Evolutionary conservation across 768 basidiomycete genomes (phyloP), one percentile per base, ranked within the genome.

Genomic region (Collybia nuda): DNA sequence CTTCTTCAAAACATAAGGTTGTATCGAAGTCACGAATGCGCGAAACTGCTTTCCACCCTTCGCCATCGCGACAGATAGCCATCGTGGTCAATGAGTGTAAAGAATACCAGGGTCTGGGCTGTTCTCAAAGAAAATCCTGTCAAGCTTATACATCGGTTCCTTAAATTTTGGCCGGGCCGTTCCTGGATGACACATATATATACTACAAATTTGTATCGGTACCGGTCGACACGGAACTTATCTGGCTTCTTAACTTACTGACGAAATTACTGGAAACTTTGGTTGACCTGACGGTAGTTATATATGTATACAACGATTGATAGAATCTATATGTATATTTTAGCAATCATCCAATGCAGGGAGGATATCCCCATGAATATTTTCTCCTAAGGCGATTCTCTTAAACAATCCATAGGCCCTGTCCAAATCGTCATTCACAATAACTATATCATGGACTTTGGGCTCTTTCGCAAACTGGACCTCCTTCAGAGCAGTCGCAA

Each of bases 371-470:
- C 83, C 78, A 22, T 63, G 62, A 21, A 80, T 69, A 38, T 68
- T 62, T 48, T 89, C 82, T 19, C 90, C 94, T 35, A 88, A 73
- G 0, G 93, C 90, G 17, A 94, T 78, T 51, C 73, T 71, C 65
- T 82, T 85, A 63, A 98, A 84, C n/a, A 86, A 66, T 0, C 70
- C 68, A 65, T 95, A 96, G 6, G 95, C 92, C 14, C 81, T 70
- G 40, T 95, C 90, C 12, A 96, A 66, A 62, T 95, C 83, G 59
- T 94, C 94, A 67, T 98, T 98, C 52, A 98, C 83, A 52, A 98
- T 84, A 50, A 97, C 81, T 29, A 89, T 61, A 65, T 98, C 89
- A 58, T 93, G 92, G 0, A 78, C 77, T 29, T 78, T 79, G 1
- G 82, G 78, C 60, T 90, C 76, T 61, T 84, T 83, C 3, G 96